Evolutionary conservation across 1,284 basidiomycete species (phyloP), one percentile per base, ranked within the genome.

Genomic region (Ustilago curta): DNA sequence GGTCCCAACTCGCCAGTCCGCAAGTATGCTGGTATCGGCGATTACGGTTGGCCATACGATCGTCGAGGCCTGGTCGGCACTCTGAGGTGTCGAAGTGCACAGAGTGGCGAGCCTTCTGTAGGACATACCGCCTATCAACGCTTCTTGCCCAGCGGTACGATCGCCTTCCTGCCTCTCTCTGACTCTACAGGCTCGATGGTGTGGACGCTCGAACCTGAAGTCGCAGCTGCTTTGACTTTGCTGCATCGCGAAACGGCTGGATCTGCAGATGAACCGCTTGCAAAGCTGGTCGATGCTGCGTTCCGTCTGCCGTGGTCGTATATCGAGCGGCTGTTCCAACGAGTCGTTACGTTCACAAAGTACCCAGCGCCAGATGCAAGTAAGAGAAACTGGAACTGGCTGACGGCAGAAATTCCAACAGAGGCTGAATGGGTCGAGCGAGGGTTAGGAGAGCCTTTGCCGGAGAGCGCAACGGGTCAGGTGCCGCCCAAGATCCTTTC

Each of bases 1-100:
- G 97, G 97, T 0, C 91, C 91, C 82, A 95, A 95, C 83, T 97
- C 95, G 1, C 96, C 96, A 8, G 97, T 98, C 18, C 90, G 95
- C 51, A 86, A 90, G 43, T 98, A 92, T 82, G 92, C 95, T 0
- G 88, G 91, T 14, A 97, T 98, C 65, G 88, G 91, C 43, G 92
- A 93, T 0, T 95, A 91, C 79, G 96, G 96, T 2, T 97, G 95
- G 91, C 88, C 91, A 0, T 99, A 99, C 86, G 89, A 93, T 66
- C 91, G 92, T 0, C 92, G 93, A 78, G 95, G 93, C 8, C 89
- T 99, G 40, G 97, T 99, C 18, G 94, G 92, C 0, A 97, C 95
- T 0, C 88, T 99, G 76, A 63, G 77, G 3, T 79, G 76, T 43
- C 60, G 55, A 6, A 56, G 70, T 12, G n/a, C 57, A 7, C 57